These are phyloP conservation scores for Abortiporus biennis DNA, from an alignment of 1,284 basidiomycete genomes.

Conservation along the genomic window DNA sequence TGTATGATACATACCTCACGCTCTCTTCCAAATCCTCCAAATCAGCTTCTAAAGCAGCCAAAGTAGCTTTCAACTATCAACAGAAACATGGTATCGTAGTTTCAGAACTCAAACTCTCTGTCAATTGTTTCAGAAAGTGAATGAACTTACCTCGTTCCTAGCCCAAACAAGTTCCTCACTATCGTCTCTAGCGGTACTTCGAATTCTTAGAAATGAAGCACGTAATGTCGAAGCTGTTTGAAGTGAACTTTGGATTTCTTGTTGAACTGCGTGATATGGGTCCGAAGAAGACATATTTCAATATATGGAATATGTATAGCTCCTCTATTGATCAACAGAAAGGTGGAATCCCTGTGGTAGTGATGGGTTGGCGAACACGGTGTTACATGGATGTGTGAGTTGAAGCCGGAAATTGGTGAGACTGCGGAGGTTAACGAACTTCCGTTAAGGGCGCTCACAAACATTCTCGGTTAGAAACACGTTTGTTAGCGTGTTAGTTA, in stretches of 20 bases:
- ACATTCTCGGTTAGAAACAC: no score
- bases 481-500: no score
- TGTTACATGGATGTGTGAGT: no score
- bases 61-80: constrained; percentile 63
- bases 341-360: no score
- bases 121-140: no score
- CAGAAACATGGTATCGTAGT: not conserved
- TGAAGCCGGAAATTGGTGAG: no score
- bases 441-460: no score
- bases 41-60: constrained; percentile 76
- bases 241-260: constrained; percentile 67
- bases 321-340: no score
- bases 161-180: constrained; percentile 74
- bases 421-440: no score
- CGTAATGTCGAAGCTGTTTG: constrained; percentile 64
- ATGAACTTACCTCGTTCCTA: constrained; percentile 53
- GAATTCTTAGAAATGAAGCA: constrained; percentile 73
- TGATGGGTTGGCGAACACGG: no score
- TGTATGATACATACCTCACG: constrained; percentile 51
- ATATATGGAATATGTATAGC: no score
- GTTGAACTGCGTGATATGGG: constrained; percentile 77
- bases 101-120: no score
- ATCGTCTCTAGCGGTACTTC: constrained; percentile 58
- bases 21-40: constrained; percentile 86
- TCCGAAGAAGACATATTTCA: constrained; percentile 62